Evolutionary conservation across 257 asterid genomes (phyloP).

Genomic region (Solanum medicagineum): DNA sequence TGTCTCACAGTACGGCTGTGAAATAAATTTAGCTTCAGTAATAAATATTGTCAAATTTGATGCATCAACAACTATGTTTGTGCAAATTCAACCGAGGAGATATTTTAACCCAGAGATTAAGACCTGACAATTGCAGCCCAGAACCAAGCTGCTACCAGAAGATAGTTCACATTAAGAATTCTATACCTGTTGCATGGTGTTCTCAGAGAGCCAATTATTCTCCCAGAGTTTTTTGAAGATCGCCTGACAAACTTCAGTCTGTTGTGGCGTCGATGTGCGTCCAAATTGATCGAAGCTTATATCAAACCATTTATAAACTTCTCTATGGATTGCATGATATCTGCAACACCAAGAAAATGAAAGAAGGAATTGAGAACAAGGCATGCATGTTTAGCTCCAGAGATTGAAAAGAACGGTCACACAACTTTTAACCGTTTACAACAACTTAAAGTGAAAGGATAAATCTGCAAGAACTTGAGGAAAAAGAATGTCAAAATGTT

Average conservation of each 20-base stretch:
- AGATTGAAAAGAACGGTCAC: not conserved
- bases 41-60: not conserved
- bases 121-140: not conserved
- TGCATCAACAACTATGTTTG: not conserved
- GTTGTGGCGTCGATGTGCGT: conserved; percentile 82
- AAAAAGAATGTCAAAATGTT: not conserved
- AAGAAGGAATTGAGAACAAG: not conserved
- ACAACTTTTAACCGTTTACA: not conserved
- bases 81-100: not conserved
- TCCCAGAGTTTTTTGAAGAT: conserved; percentile 64
- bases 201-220: conserved; percentile 69
- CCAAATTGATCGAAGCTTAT: conserved; percentile 89
- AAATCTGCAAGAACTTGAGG: not conserved
- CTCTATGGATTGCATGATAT: conserved; percentile 74
- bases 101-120: not conserved
- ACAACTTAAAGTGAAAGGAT: not conserved
- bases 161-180: not conserved
- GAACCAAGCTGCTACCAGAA: not conserved
- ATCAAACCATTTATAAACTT: conserved; percentile 72
- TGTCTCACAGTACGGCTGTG: conserved; percentile 37
- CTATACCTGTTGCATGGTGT: conserved; percentile 76
- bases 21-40: not conserved
- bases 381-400: not conserved
- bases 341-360: conserved; percentile 17
- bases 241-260: conserved; percentile 80